A percentile compares a stretch with the other conserved stretches of the same genome.
These are phyloP conservation scores for Linderina pennispora DNA, from an alignment of 192 early-diverging fungal genomes.

Conservation along the genomic window DNA sequence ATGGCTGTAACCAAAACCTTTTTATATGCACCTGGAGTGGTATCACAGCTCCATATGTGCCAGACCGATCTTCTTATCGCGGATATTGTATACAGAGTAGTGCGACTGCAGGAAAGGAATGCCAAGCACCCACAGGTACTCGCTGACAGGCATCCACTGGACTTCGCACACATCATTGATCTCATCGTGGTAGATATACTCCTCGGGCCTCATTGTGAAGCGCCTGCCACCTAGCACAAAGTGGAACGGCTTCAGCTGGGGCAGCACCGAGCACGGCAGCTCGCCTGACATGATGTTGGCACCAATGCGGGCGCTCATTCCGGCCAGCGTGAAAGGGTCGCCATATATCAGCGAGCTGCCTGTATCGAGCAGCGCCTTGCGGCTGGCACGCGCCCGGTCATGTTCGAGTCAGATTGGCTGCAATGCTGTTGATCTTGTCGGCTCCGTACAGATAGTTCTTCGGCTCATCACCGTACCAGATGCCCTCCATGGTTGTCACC, in stretches of 20 bases:
- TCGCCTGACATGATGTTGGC: conserved; percentile 32
- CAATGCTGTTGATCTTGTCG: conserved; percentile 24
- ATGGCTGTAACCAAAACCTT: neutral
- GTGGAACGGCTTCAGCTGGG: conserved; percentile 37
- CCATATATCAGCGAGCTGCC: conserved; percentile 45
- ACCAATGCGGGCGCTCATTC: conserved; percentile 40
- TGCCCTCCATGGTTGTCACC: conserved; percentile 46
- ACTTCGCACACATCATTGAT: conserved; percentile 32
- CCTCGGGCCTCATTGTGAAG: conserved; percentile 33
- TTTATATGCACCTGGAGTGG: neutral
- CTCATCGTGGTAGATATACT: conserved; percentile 44
- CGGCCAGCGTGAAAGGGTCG: conserved; percentile 32
- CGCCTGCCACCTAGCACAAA: conserved; percentile 41
- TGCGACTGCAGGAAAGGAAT: conserved; percentile 44
- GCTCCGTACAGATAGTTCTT: conserved; percentile 40
- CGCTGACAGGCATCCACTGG: conserved; percentile 49
- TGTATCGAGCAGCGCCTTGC: conserved; percentile 42
- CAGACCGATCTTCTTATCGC: conserved; percentile 32
- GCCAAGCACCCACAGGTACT: conserved; percentile 46
- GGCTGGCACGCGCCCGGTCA: conserved; percentile 34
- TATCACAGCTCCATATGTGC: conserved; percentile 11
- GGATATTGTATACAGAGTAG: conserved; percentile 48
- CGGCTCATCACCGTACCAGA: conserved; percentile 42
- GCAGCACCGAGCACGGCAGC: conserved; percentile 20
- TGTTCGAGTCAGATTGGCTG: conserved; percentile 5